Evolutionary conservation across 2,329 filamentous ascomycete species (phyloP).

Genomic region (Colletotrichum liriopes): DNA sequence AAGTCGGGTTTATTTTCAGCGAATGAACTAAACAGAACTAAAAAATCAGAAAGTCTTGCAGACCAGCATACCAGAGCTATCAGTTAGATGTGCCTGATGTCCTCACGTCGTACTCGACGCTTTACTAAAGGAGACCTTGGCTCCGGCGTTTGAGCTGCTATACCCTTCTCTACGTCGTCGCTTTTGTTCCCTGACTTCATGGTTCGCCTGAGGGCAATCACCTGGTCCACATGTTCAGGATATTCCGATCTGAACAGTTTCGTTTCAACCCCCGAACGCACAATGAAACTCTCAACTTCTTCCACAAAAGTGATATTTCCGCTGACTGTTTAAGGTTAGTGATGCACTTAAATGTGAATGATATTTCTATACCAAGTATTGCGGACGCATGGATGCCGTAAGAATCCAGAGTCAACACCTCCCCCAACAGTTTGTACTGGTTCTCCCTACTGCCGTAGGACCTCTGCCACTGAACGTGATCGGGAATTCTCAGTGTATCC

Average conservation of each 20-base stretch:
- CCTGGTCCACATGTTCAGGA: not conserved
- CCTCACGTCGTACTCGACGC: constrained; percentile 1
- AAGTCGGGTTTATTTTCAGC: too few species aligned
- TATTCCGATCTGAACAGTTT: constrained; percentile 2
- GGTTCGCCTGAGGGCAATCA: not conserved
- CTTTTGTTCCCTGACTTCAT: not conserved
- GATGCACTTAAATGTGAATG: not conserved
- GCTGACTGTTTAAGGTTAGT: constrained; percentile 11
- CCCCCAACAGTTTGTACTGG: constrained; percentile 8
- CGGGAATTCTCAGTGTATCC: not conserved
- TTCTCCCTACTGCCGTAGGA: constrained; percentile 5
- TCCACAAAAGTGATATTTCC: not conserved
- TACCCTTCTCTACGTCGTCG: constrained; percentile 4
- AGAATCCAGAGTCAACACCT: constrained; percentile 3
- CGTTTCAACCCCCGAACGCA: not conserved
- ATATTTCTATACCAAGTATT: not conserved
- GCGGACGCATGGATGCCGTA: not conserved
- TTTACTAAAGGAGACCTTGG: constrained; percentile 1
- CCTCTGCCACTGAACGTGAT: not conserved
- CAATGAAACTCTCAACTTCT: not conserved
- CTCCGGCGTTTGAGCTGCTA: not conserved
- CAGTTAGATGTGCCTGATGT: not conserved
- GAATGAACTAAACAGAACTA: too few species aligned
- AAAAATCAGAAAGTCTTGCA: too few species aligned
- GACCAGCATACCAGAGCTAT: too few species aligned